These are phyloP conservation scores for Nannochloris sp. DNA, from an alignment of 139 green algal species.

Conservation along the genomic window DNA sequence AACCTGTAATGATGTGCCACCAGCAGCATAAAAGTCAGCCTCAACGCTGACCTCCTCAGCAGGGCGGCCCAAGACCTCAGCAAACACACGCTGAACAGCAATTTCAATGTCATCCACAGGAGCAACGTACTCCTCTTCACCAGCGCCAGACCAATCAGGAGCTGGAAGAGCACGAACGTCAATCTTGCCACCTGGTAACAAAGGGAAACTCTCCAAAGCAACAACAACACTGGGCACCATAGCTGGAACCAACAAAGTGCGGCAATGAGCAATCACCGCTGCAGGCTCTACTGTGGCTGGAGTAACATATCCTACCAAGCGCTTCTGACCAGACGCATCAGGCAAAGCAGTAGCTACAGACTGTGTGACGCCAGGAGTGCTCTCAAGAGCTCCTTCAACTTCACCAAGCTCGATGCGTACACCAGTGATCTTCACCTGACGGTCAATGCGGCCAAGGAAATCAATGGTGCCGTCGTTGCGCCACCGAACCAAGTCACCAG, in stretches of 20 bases:
- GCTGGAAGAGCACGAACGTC: neutral
- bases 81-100: neutral
- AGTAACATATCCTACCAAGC: slow-evolving; percentile 15
- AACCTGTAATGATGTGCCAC: neutral
- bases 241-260: neutral
- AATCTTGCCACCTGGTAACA: slow-evolving; percentile 20
- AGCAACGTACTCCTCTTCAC: slow-evolving; percentile 3
- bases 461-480: slow-evolving; percentile 22
- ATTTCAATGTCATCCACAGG: neutral
- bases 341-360: neutral
- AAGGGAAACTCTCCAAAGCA: slow-evolving; percentile 8
- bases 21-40: neutral
- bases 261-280: neutral
- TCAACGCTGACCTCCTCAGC: neutral
- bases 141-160: neutral
- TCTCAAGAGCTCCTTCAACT: slow-evolving; percentile 31
- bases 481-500: slow-evolving; percentile 39
- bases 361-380: neutral
- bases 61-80: neutral
- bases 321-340: neutral
- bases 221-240: slow-evolving; percentile 27
- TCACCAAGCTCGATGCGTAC: slow-evolving; percentile 55
- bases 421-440: slow-evolving; percentile 49
- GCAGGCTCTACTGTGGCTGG: neutral
- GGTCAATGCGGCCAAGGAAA: slow-evolving; percentile 39